Evolutionary conservation across 2,329 filamentous ascomycete genomes (phyloP), one percentile per base, ranked within the genome.

Genomic region (Penicillium expansum): DNA sequence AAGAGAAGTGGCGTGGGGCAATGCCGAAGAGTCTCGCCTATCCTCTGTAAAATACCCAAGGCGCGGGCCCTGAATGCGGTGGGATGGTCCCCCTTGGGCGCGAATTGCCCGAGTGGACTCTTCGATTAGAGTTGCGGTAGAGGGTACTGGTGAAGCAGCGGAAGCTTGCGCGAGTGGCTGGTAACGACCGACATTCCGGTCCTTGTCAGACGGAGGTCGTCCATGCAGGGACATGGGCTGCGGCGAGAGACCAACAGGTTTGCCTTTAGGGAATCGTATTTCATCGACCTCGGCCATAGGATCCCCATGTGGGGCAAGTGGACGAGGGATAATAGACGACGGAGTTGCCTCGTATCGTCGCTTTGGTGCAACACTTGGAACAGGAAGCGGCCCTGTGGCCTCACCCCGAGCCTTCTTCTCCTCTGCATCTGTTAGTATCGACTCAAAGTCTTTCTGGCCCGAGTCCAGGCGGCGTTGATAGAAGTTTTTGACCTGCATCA

Each of bases 401-500:
- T 80, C 76, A 18, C 78, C 78, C 41, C 75, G 71, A 38, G 71
- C 62, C 55, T 77, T 79, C 65, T 75, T 78, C 18, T 70, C 70
- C 58, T 81, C 79, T 6, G 78, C 76, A 16, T 71, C 64, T n/a
- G 69, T 60, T 41, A 76, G 73, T 27, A 74, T 68, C 32, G 76
- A 70, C 52, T 80, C 78, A 48, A 80, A 73, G 22, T 78, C 76
- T 47, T 70, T 73, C 55, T 77, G 75, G 1, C 76, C 77, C 5
- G 71, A 71, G 49, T 77, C 76, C 32, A 78, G 66, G 42, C 74
- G 74, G 42, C 79, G 73, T 56, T 76, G 71, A 57, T 76, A 81
- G 61, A 80, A 79, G 53, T 81, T 81, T 69, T 79, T 80, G 45
- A 81, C 79, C 77, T 80, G 41, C 10, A 47, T 43, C 3, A 48